These are phyloP conservation scores for Polysphondylium violaceum DNA, from an alignment of 78 protist genomes.

Conservation along the genomic window DNA sequence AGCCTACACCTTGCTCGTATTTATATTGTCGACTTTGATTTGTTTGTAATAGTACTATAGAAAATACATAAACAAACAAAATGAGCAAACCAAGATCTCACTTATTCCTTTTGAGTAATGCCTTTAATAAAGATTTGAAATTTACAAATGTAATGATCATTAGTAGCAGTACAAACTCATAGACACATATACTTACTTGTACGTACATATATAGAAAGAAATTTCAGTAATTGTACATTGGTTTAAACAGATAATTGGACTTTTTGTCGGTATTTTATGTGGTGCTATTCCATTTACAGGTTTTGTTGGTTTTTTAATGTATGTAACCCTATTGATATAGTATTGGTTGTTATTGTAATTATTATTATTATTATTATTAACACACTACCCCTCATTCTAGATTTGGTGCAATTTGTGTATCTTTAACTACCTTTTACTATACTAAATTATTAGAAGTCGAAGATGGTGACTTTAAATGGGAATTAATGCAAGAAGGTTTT, in stretches of 20 bases:
- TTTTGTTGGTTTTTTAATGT: conserved; percentile 8
- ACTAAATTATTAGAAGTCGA: conserved; percentile 52
- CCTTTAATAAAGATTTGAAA: conserved; percentile 43
- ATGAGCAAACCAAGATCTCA: conserved; percentile 28
- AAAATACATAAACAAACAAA: conserved; percentile 9
- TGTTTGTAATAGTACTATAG: neutral
- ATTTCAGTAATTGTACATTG: conserved; percentile 42
- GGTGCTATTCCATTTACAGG: conserved; percentile 46
- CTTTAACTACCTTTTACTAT: conserved; percentile 43
- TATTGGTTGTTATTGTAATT: too few relatives aligned
- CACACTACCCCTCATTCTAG: too few relatives aligned
- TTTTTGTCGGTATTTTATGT: conserved; percentile 21
- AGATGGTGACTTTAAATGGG: conserved; percentile 64
- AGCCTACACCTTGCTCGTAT: too few relatives aligned
- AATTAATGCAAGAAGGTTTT: conserved; percentile 69
- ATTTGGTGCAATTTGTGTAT: conserved; percentile 1
- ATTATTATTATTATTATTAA: conserved; percentile 19
- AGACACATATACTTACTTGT: neutral
- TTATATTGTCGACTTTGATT: neutral
- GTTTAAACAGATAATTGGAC: conserved; percentile 37
- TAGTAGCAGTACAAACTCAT: neutral
- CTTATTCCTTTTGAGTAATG: conserved; percentile 28
- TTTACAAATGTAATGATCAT: conserved; percentile 43
- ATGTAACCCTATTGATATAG: neutral
- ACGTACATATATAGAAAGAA: conserved; percentile 39